These are phyloP conservation scores for Anethum foeniculum DNA, from an alignment of 140 eudicot species.

Conservation along the genomic window DNA sequence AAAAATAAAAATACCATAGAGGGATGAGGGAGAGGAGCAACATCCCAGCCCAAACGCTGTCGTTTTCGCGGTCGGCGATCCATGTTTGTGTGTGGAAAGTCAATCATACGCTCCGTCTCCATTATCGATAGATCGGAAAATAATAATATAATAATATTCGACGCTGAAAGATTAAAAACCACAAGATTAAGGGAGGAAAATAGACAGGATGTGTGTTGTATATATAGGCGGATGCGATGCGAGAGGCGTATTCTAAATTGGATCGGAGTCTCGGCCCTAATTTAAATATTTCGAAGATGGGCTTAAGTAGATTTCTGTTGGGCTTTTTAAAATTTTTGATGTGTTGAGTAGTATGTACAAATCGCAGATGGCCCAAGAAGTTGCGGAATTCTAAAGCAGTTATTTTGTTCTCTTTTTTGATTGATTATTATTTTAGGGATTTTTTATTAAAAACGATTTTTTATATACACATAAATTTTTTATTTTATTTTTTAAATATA, in stretches of 20 bases:
- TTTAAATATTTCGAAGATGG: too few species aligned
- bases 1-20: constrained; percentile 26
- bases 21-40: constrained; percentile 38
- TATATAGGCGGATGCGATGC: background rate
- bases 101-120: constrained; percentile 90
- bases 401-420: too few species aligned
- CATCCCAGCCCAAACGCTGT: constrained; percentile 87
- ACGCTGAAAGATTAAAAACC: background rate
- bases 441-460: too few species aligned
- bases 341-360: too few species aligned
- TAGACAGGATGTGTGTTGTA: background rate
- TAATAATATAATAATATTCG: too few species aligned
- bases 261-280: background rate
- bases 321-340: background rate
- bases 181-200: background rate
- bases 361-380: too few species aligned
- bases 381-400: too few species aligned
- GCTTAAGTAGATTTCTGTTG: background rate
- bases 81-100: constrained; percentile 55
- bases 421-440: too few species aligned
- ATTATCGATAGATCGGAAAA: constrained; percentile 19
- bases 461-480: too few species aligned
- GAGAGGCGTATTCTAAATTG: background rate
- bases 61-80: constrained; percentile 72
- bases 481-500: too few species aligned